Evolutionary conservation across 2,329 filamentous ascomycete genomes (phyloP).

Genomic region (Ophiostoma perfectum): DNA sequence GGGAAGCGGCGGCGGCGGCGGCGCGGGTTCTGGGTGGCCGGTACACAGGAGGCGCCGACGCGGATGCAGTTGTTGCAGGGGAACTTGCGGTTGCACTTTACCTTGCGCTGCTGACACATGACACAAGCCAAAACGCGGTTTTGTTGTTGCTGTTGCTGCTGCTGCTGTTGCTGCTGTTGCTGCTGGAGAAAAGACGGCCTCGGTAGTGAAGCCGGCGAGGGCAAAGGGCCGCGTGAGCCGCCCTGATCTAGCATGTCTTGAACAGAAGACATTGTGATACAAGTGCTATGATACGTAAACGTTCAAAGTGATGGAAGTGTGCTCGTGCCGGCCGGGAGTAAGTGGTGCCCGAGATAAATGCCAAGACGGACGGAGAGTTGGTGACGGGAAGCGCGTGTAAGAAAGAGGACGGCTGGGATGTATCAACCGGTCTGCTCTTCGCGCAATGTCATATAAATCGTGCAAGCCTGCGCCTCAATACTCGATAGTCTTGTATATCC

Average conservation of each 20-base stretch:
- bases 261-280: neutral
- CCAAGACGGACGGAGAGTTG: neutral
- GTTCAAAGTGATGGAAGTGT: no score
- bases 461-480: neutral
- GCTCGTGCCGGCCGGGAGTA: neutral
- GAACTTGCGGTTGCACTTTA: slow-evolving; percentile 54
- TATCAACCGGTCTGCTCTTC: neutral
- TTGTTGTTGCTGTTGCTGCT: neutral
- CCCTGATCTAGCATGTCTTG: neutral
- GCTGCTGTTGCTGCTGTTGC: neutral
- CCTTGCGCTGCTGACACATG: slow-evolving; percentile 55
- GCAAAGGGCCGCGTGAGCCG: neutral
- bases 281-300: neutral
- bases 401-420: neutral
- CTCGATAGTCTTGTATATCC: neutral
- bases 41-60: slow-evolving; percentile 20
- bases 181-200: neutral
- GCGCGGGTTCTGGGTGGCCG: slow-evolving; percentile 35
- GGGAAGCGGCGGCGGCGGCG: slow-evolving; percentile 43
- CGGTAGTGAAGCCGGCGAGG: neutral
- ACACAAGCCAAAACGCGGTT: slow-evolving; percentile 47
- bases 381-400: neutral
- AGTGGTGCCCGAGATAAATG: neutral
- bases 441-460: neutral
- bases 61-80: slow-evolving; percentile 51